phyloP scores from a whole-genome alignment of 1,284 basidiomycete genomes.

The Fomitiporia mediterranea region DNA sequence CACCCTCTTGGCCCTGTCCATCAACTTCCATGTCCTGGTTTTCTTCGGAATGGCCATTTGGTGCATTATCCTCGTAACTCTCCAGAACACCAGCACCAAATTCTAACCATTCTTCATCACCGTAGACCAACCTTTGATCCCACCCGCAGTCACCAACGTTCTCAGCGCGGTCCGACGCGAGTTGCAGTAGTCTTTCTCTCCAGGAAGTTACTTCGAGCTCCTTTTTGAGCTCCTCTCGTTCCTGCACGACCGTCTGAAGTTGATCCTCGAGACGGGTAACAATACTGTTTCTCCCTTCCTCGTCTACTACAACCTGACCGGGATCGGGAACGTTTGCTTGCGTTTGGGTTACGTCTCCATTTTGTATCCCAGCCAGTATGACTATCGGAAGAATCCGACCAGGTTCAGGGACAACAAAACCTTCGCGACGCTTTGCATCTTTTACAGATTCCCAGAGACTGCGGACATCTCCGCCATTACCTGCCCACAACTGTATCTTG shows the following conservation, averaged over 20 bases:
- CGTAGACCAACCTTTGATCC: slow-evolving; percentile 78
- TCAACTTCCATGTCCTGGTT: slow-evolving; percentile 41
- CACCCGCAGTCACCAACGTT: slow-evolving; percentile 68
- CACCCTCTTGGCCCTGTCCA: slow-evolving; percentile 37
- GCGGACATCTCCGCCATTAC: slow-evolving; percentile 53
- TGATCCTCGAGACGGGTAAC: slow-evolving; percentile 43
- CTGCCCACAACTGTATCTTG: slow-evolving; percentile 54
- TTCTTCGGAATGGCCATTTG: slow-evolving; percentile 27
- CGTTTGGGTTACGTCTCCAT: not conserved
- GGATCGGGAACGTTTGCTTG: slow-evolving; percentile 5
- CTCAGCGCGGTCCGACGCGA: slow-evolving; percentile 59
- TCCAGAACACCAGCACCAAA: slow-evolving; percentile 60
- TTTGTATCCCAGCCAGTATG: slow-evolving; percentile 15
- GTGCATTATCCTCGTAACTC: slow-evolving; percentile 51
- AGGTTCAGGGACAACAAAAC: slow-evolving; percentile 46
- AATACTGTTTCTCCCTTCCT: slow-evolving; percentile 36
- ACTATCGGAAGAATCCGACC: slow-evolving; percentile 14
- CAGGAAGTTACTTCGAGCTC: slow-evolving; percentile 63
- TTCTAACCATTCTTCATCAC: slow-evolving; percentile 67
- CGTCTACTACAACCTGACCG: not conserved
- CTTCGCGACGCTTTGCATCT: slow-evolving; percentile 60
- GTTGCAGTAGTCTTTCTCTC: slow-evolving; percentile 60
- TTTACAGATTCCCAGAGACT: slow-evolving; percentile 69
- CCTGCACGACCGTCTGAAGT: slow-evolving; percentile 50
- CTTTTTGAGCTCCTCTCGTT: slow-evolving; percentile 57